These are phyloP conservation scores for Scedosporium boydii DNA, from an alignment of 2,329 filamentous ascomycete species.

Conservation along the genomic window DNA sequence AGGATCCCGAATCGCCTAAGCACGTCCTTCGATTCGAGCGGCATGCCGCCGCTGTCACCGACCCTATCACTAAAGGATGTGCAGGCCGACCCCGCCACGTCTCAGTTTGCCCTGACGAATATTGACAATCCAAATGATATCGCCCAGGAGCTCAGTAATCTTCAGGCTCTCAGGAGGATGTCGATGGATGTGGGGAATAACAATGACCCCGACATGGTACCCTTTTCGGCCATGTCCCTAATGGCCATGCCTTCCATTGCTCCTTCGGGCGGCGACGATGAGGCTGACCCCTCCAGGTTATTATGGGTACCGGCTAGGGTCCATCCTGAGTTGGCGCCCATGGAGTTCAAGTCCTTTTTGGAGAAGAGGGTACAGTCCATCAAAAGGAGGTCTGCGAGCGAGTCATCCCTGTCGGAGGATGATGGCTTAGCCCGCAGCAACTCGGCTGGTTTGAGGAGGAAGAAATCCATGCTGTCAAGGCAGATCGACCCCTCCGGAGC, in stretches of 20 bases:
- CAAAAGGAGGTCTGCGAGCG: constrained; percentile 64
- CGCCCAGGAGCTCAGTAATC: constrained; percentile 82
- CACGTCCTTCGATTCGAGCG: constrained; percentile 22
- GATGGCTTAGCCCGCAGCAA: constrained; percentile 26
- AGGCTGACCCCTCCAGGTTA: constrained; percentile 77
- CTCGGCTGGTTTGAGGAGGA: constrained; percentile 61
- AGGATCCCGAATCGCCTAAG: constrained; percentile 29
- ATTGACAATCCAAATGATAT: constrained; percentile 85
- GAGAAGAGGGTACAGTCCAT: constrained; percentile 90
- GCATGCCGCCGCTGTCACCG: constrained; percentile 36
- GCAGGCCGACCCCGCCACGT: constrained; percentile 50
- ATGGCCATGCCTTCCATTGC: constrained; percentile 65
- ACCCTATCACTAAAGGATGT: constrained; percentile 43
- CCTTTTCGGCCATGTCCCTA: constrained; percentile 54
- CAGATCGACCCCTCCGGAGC: constrained; percentile 71
- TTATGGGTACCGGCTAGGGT: constrained; percentile 95
- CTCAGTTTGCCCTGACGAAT: constrained; percentile 74
- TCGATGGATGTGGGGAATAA: constrained; percentile 84
- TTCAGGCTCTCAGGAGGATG: constrained; percentile 83
- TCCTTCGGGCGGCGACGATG: constrained; percentile 64
- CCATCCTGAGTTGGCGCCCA: constrained; percentile 88
- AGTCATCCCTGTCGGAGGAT: constrained; percentile 52
- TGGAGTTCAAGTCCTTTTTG: constrained; percentile 93
- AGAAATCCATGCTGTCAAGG: constrained; percentile 91
- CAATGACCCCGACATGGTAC: constrained; percentile 65